Conservation (phyloP, 2,329 filamentous ascomycete species). For the Conoideocrella luteorostrata region DNA sequence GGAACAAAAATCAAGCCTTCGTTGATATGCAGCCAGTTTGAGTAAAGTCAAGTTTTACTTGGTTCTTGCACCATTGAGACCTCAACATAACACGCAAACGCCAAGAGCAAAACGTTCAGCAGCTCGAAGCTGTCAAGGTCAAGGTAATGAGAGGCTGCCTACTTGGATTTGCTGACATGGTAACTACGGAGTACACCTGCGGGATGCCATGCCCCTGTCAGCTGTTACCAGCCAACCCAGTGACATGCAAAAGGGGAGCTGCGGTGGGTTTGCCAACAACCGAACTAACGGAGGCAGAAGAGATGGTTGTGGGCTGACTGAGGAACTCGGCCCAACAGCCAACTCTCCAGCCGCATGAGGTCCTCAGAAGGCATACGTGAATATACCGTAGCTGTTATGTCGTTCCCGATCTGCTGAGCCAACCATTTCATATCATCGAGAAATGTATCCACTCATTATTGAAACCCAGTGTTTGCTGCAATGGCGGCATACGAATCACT, state of each 20-base stretch:
- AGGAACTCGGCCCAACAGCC: background rate
- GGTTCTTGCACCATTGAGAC: background rate
- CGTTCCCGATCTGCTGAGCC: too few species aligned
- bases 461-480: too few species aligned
- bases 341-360: conserved; percentile 12
- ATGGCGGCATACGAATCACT: too few species aligned
- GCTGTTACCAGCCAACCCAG: too few species aligned
- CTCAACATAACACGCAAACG: background rate
- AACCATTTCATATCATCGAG: too few species aligned
- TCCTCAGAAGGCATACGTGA: conserved; percentile 8
- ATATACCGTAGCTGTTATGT: conserved; percentile 4
- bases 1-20: too few species aligned
- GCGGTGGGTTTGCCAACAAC: background rate
- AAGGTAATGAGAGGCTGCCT: background rate
- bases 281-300: background rate
- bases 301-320: conserved; percentile 5
- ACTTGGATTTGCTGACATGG: too few species aligned
- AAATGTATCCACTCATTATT: too few species aligned
- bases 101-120: background rate
- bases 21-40: too few species aligned
- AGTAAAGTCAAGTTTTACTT: too few species aligned
- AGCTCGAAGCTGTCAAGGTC: background rate
- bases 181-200: background rate
- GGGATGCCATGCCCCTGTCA: background rate
- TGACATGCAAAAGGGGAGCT: too few species aligned